Evolutionary conservation across 2,329 filamentous ascomycete species (phyloP).

Genomic region (Laburnicola sp.): DNA sequence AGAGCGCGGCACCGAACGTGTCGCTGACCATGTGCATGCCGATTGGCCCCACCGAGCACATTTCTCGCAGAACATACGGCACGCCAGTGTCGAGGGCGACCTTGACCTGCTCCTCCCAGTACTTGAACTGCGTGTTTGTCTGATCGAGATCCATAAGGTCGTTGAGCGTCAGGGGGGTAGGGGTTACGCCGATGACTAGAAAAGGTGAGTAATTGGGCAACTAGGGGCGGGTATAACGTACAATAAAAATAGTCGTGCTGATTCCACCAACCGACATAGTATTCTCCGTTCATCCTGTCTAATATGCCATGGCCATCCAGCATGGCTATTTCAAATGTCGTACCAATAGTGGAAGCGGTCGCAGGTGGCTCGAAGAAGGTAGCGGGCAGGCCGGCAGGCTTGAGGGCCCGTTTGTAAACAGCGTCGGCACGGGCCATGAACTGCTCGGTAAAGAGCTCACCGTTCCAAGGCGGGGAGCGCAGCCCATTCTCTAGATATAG

Average conservation of each 20-base stretch:
- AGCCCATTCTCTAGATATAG: slow-evolving; percentile 51
- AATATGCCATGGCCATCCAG: slow-evolving; percentile 48
- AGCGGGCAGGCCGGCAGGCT: slow-evolving; percentile 45
- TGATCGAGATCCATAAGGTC: slow-evolving; percentile 52
- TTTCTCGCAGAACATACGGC: slow-evolving; percentile 56
- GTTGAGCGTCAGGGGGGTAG: slow-evolving; percentile 49
- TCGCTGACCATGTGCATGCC: slow-evolving; percentile 53
- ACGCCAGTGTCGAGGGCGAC: slow-evolving; percentile 48
- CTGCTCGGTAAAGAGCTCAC: slow-evolving; percentile 50
- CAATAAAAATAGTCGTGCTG: slow-evolving; percentile 60
- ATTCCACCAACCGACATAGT: slow-evolving; percentile 53
- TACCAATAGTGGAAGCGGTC: slow-evolving; percentile 57
- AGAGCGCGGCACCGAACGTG: slow-evolving; percentile 55
- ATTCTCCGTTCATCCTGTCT: slow-evolving; percentile 40
- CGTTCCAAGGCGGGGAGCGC: slow-evolving; percentile 50
- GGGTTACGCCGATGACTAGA: slow-evolving; percentile 52
- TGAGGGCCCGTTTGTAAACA: slow-evolving; percentile 52
- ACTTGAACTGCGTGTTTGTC: slow-evolving; percentile 53
- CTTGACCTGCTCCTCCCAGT: slow-evolving; percentile 51
- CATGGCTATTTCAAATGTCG: slow-evolving; percentile 52
- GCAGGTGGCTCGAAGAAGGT: slow-evolving; percentile 55
- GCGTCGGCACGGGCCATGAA: slow-evolving; percentile 52
- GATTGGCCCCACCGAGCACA: slow-evolving; percentile 56
- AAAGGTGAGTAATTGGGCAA: slow-evolving; percentile 18
- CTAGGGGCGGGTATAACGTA: slow-evolving; percentile 16